Percentiles rank a stretch among this genome's conserved stretches.
These are phyloP conservation scores for Clonostachys rhizophaga DNA, from an alignment of 2,329 filamentous ascomycete genomes.

Conservation along the genomic window DNA sequence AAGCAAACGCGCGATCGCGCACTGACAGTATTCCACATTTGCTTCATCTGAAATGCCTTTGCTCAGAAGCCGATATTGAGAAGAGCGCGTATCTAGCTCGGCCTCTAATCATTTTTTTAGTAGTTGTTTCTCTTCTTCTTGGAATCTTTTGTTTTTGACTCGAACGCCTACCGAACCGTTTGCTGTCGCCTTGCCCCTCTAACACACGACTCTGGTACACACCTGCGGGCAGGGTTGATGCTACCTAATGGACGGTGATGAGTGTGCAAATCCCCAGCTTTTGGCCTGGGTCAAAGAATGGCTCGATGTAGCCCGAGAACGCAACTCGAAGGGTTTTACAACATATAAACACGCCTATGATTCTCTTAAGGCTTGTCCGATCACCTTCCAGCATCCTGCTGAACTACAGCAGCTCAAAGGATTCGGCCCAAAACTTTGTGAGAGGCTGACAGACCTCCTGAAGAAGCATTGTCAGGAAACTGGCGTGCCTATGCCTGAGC, in stretches of 20 bases:
- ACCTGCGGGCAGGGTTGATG: no score
- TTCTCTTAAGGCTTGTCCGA: conserved; percentile 70
- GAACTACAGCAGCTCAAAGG: conserved; percentile 70
- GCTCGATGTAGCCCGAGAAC: conserved; percentile 64
- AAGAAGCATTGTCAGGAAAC: conserved; percentile 60
- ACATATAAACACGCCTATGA: conserved; percentile 74
- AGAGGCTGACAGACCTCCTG: conserved; percentile 59
- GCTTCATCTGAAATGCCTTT: no score
- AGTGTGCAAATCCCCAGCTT: conserved; percentile 65
- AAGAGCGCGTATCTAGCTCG: no score
- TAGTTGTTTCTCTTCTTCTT: no score
- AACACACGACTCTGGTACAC: no score
- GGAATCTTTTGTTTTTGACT: no score
- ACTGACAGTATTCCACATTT: no score
- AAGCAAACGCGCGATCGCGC: no score
- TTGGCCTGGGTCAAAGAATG: conserved; percentile 74
- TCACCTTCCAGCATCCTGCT: conserved; percentile 66
- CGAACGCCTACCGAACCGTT: no score
- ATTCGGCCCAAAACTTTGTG: conserved; percentile 67
- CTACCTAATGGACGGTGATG: conserved; percentile 22
- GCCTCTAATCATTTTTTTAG: no score
- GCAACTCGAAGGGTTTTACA: conserved; percentile 65
- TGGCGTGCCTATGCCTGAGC: conserved; percentile 62
- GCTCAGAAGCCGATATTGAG: no score
- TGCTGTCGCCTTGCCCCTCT: no score